Evolutionary conservation across 768 basidiomycete genomes (phyloP).

Genomic region (Rhizopogon vinicolor): DNA sequence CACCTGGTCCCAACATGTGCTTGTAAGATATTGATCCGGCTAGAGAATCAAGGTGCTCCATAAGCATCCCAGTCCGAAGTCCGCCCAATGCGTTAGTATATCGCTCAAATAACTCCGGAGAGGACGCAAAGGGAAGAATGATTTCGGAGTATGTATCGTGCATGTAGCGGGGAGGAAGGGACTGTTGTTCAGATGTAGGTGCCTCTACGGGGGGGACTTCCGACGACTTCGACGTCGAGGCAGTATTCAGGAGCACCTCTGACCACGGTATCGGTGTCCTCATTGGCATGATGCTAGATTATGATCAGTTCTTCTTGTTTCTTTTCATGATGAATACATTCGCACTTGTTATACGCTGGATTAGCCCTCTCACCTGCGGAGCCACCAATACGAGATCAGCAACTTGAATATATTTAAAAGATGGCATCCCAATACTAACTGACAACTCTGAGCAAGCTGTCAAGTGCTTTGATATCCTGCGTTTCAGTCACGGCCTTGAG

Average conservation of each 20-base stretch:
- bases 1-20: slow-evolving; percentile 67
- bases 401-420: not conserved
- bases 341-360: slow-evolving; percentile 49
- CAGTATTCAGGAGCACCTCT: slow-evolving; percentile 42
- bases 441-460: slow-evolving; percentile 47
- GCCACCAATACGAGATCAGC: not conserved
- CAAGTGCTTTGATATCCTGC: slow-evolving; percentile 55
- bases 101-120: slow-evolving; percentile 54
- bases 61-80: slow-evolving; percentile 66
- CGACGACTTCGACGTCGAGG: slow-evolving; percentile 20
- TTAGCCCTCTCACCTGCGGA: slow-evolving; percentile 44
- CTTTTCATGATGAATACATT: not conserved
- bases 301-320: slow-evolving; percentile 1
- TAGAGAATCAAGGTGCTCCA: slow-evolving; percentile 82
- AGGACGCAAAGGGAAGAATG: slow-evolving; percentile 58
- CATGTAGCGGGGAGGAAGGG: slow-evolving; percentile 51
- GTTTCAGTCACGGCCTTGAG: slow-evolving; percentile 40
- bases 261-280: slow-evolving; percentile 54
- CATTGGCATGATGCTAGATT: slow-evolving; percentile 49
- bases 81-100: slow-evolving; percentile 71
- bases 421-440: slow-evolving; percentile 39
- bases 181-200: slow-evolving; percentile 12
- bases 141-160: slow-evolving; percentile 69
- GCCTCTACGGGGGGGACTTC: slow-evolving; percentile 8
- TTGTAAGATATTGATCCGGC: slow-evolving; percentile 84